Percentiles rank a stretch among this genome's conserved stretches.
These are phyloP conservation scores for Globisporangium alternatum DNA, from an alignment of 352 stramenopile species.

Conservation along the genomic window DNA sequence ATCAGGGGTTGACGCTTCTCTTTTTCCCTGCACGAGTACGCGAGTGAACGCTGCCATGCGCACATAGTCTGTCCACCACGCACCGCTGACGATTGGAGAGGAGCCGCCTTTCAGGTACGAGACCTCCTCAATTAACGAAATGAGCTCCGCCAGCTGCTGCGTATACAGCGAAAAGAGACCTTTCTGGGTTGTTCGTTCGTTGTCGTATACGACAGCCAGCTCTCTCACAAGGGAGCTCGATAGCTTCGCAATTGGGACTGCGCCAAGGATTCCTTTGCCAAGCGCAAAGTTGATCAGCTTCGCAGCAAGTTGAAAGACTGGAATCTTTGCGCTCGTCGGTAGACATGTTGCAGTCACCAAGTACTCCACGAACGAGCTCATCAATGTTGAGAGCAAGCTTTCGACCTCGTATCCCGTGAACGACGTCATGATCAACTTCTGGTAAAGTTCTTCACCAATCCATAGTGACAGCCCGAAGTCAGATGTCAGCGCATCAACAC, in stretches of 20 bases:
- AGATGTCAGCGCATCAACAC: slow-evolving; percentile 59
- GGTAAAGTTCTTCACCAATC: slow-evolving; percentile 66
- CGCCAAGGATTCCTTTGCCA: slow-evolving; percentile 41
- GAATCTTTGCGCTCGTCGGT: slow-evolving; percentile 42
- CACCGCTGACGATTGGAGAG: slow-evolving; percentile 35
- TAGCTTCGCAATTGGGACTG: slow-evolving; percentile 58
- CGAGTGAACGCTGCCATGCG: slow-evolving; percentile 62
- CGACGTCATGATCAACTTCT: slow-evolving; percentile 44
- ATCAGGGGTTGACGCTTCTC: slow-evolving; percentile 31
- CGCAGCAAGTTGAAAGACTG: slow-evolving; percentile 47
- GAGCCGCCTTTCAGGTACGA: slow-evolving; percentile 47
- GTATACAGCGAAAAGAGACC: slow-evolving; percentile 61
- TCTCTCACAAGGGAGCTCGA: slow-evolving; percentile 44
- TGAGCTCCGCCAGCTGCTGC: slow-evolving; percentile 60
- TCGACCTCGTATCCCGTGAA: slow-evolving; percentile 64
- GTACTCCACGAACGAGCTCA: slow-evolving; percentile 52
- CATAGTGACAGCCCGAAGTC: slow-evolving; percentile 75
- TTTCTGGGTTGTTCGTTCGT: slow-evolving; percentile 62
- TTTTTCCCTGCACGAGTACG: slow-evolving; percentile 38
- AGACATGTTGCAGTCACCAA: slow-evolving; percentile 34
- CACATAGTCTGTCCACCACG: slow-evolving; percentile 62
- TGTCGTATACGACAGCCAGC: slow-evolving; percentile 56
- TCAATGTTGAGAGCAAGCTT: slow-evolving; percentile 44
- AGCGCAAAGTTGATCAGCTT: slow-evolving; percentile 74
- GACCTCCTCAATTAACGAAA: slow-evolving; percentile 62